phyloP scores from a whole-genome alignment of 2,329 filamentous ascomycete species.

The Colletotrichum eremochloae region DNA sequence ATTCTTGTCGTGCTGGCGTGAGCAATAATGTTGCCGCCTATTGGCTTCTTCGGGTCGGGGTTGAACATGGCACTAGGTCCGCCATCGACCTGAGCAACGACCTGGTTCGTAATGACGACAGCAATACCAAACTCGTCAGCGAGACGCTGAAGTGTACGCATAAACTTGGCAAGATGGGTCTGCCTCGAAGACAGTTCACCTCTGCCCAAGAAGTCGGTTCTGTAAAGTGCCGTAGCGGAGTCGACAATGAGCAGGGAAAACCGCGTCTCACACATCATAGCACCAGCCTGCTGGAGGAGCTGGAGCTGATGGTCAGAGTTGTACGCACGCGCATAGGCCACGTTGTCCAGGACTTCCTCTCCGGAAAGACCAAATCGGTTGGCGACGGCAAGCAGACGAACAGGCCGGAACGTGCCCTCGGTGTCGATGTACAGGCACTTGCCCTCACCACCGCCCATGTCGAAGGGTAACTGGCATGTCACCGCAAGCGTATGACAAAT shows the following conservation, averaged over 20 bases:
- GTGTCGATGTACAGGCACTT: constrained; percentile 99
- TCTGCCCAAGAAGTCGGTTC: constrained; percentile 96
- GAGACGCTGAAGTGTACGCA: constrained; percentile 84
- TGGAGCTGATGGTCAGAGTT: constrained; percentile 98
- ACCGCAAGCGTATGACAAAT: constrained; percentile 99
- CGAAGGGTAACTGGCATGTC: constrained; percentile 96
- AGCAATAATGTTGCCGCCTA: constrained; percentile 98
- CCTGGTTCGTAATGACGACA: constrained; percentile 98
- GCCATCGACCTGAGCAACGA: constrained; percentile 97
- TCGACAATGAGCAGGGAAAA: constrained; percentile 97
- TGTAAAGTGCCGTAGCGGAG: constrained; percentile 93
- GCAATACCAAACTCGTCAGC: constrained; percentile 93
- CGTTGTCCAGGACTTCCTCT: constrained; percentile 97
- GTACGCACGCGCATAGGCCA: constrained; percentile 97
- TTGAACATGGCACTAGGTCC: constrained; percentile 99
- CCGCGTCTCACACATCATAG: constrained; percentile 99
- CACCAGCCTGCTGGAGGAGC: constrained; percentile 91
- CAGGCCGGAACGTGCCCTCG: constrained; percentile 95
- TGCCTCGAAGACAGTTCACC: constrained; percentile 96
- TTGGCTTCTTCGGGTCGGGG: constrained; percentile 98
- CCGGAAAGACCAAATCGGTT: constrained; percentile 95
- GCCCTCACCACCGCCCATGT: constrained; percentile 98
- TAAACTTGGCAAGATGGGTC: constrained; percentile 88
- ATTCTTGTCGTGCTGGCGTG: constrained; percentile 96
- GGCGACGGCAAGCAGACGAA: constrained; percentile 90